Conservation (phyloP, 371 early-diverging fungal genomes). For the Thermomucor indicae-seudaticae region DNA sequence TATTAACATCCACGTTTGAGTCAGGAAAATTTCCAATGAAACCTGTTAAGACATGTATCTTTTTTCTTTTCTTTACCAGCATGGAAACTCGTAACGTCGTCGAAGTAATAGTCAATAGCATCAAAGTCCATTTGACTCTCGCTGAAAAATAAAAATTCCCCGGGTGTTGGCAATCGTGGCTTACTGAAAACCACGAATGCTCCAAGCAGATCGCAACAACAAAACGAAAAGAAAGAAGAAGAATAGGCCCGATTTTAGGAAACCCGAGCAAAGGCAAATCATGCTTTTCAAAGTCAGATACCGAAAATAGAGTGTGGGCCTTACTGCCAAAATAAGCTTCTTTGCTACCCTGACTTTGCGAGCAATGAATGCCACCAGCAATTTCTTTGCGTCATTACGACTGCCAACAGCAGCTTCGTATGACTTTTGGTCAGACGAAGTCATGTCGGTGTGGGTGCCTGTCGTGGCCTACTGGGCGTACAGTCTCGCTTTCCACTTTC, state of each 20-base stretch:
- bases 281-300: background rate
- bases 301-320: background rate
- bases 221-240: too few species aligned
- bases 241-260: background rate
- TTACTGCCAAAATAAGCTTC: background rate
- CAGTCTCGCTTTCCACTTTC: conserved; percentile 57
- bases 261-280: background rate
- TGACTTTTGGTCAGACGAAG: conserved; percentile 49
- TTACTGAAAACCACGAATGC: too few species aligned
- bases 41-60: too few species aligned
- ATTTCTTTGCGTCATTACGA: background rate
- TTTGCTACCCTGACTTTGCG: background rate
- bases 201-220: too few species aligned
- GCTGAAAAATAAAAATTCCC: conserved; percentile 3
- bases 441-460: conserved; percentile 59
- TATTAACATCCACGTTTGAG: background rate
- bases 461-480: conserved; percentile 68
- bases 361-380: background rate
- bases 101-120: conserved; percentile 43
- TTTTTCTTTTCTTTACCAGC: conserved; percentile 49
- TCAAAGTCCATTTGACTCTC: conserved; percentile 19
- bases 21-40: background rate
- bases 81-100: conserved; percentile 41
- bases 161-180: background rate
- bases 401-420: background rate